Evolutionary conservation across 768 basidiomycete genomes (phyloP), one percentile per base, ranked within the genome.

Genomic region (Lactarius evosmus): DNA sequence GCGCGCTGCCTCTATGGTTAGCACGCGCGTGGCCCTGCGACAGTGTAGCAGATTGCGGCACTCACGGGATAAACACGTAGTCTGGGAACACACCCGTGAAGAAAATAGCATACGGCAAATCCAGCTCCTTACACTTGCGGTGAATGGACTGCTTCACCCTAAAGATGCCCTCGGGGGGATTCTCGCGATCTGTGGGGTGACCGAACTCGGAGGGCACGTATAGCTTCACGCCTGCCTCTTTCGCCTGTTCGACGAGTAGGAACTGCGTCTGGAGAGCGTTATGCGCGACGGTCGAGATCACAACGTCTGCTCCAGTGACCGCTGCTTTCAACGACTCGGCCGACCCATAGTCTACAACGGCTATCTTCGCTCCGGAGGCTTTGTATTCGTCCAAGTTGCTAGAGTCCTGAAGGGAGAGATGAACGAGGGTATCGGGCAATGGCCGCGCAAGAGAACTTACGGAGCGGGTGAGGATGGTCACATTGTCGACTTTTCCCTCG

Each of bases 121-220:
- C 65, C 12, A 70, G 49, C 32, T 67, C 57, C 66, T 60, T 62
- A 32, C 67, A 40, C 41, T 62, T 49, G 56, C 41, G 40, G 36
- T 63, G 63, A 40, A 67, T 36, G 22, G 63, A 40, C 32, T 54
- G 52, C 64, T 67, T 66, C 44, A 49, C 2, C 51, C 30, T 29
- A 16, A 66, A 66, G 8, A 57, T 7, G 19, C 58, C 65, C 19
- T 59, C 51, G 6, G 58, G 36, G 53, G 58, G 36, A 46, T 49
- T 22, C 29, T 36, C 32, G 7, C 52, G 33, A 40, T 60, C 58
- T 22, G 66, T 67, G 16, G 17, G 8, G 57, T 58, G 25, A 33
- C 74, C 29, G 65, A 61, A 76, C 54, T 75, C 74, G 34, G 73
- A 74, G 2, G 75, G 75, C 29, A 77, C 64, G 38, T 70, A 74